phyloP scores from a whole-genome alignment of 2,329 filamentous ascomycete genomes.

The Colletotrichum nymphaeae region DNA sequence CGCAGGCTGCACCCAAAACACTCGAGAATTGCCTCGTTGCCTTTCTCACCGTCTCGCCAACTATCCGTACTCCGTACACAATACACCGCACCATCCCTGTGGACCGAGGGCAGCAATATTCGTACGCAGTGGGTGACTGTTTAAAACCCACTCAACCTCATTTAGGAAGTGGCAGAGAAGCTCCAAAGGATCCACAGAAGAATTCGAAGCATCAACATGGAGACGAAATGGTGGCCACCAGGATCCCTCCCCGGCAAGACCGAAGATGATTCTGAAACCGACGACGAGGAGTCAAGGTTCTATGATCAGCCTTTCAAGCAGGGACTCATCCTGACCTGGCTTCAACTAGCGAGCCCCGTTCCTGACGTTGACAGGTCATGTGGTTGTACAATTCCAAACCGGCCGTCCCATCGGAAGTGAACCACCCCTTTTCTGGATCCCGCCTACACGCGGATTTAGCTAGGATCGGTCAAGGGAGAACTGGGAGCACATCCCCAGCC shows the following conservation, averaged over 20 bases:
- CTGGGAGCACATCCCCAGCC: constrained; percentile 32
- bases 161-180: constrained; percentile 36
- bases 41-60: constrained; percentile 25
- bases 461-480: constrained; percentile 28
- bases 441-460: constrained; percentile 18
- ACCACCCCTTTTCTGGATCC: constrained; percentile 31
- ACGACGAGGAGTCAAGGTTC: constrained; percentile 28
- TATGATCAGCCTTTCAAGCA: constrained; percentile 31
- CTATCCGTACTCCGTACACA: background rate
- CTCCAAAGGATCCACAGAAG: constrained; percentile 32
- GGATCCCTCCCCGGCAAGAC: constrained; percentile 32
- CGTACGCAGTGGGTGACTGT: background rate
- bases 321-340: constrained; percentile 23
- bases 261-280: constrained; percentile 36
- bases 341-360: constrained; percentile 30
- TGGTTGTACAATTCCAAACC: constrained; percentile 32
- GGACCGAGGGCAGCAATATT: background rate
- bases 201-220: constrained; percentile 29
- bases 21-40: constrained; percentile 17
- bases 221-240: constrained; percentile 11
- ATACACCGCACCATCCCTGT: constrained; percentile 13
- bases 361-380: constrained; percentile 37
- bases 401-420: constrained; percentile 35
- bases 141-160: constrained; percentile 13
- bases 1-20: constrained; percentile 9